Percentiles rank a stretch among this genome's conserved stretches.
Evolutionary conservation across 2,329 filamentous ascomycete species (phyloP).

Genomic region (Teratosphaeria viscida): DNA sequence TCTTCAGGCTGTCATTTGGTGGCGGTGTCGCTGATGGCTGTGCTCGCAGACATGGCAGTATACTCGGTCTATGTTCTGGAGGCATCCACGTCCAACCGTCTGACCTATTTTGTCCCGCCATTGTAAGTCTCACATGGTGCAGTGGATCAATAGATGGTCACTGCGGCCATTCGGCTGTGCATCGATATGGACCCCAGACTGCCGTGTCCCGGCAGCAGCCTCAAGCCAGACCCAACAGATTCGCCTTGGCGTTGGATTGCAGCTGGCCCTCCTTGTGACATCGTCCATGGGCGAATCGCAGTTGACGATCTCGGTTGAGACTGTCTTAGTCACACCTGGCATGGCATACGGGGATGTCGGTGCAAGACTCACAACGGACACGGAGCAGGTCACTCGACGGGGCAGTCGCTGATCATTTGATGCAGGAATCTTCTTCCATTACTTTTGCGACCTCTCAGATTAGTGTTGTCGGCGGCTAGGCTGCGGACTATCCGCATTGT

Average conservation of each 20-base stretch:
- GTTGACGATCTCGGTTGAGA: not conserved
- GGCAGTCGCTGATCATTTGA: not conserved
- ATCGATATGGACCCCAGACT: not conserved
- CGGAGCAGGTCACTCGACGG: not conserved
- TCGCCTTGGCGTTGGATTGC: not conserved
- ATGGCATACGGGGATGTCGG: not conserved
- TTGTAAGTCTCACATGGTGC: slow-evolving; percentile 12
- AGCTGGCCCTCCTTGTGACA: not conserved
- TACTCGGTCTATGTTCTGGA: slow-evolving; percentile 47
- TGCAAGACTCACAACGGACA: not conserved
- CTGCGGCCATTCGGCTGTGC: not conserved
- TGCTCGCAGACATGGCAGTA: slow-evolving; percentile 19
- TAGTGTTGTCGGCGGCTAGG: slow-evolving; percentile 54
- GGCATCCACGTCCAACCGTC: slow-evolving; percentile 37
- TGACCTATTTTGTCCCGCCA: slow-evolving; percentile 40
- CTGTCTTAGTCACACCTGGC: not conserved
- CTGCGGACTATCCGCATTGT: slow-evolving; percentile 53
- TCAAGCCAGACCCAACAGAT: not conserved
- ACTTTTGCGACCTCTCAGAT: slow-evolving; percentile 59
- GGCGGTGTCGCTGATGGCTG: slow-evolving; percentile 12
- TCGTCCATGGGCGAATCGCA: not conserved
- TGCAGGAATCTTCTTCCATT: slow-evolving; percentile 59
- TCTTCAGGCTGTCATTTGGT: slow-evolving; percentile 4
- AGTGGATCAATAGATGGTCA: slow-evolving; percentile 24
- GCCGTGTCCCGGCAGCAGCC: not conserved